phyloP scores from a whole-genome alignment of 805 yeast species.

The Candida ponderosae region DNA sequence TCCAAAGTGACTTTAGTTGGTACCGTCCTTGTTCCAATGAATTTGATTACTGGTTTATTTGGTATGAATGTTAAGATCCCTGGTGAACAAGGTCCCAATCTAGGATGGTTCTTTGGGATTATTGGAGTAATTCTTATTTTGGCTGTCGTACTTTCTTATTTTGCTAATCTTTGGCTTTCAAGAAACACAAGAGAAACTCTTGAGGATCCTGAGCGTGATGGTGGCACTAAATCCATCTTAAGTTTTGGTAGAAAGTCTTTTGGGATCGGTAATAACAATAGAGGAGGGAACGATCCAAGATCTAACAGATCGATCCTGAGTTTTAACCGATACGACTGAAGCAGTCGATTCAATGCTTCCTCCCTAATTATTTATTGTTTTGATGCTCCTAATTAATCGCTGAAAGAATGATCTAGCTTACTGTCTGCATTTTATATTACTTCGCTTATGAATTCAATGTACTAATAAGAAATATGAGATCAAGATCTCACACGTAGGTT shows the following conservation, averaged over 20 bases:
- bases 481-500: not conserved
- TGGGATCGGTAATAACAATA: slow-evolving; percentile 1
- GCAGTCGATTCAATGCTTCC: not conserved
- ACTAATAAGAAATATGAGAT: not conserved
- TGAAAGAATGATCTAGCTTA: not conserved
- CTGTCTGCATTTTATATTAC: not conserved
- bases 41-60: slow-evolving; percentile 82
- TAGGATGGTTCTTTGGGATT: slow-evolving; percentile 66
- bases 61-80: slow-evolving; percentile 95
- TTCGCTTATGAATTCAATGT: not conserved
- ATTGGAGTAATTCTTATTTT: slow-evolving; percentile 41
- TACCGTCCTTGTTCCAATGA: slow-evolving; percentile 84
- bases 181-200: slow-evolving; percentile 23
- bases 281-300: slow-evolving; percentile 9
- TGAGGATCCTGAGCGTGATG: slow-evolving; percentile 20
- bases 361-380: not conserved
- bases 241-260: slow-evolving; percentile 11
- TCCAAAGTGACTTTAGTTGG: slow-evolving; percentile 88
- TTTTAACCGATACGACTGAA: slow-evolving; percentile 17
- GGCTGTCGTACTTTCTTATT: slow-evolving; percentile 28
- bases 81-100: slow-evolving; percentile 40
- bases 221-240: slow-evolving; percentile 27
- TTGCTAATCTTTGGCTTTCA: slow-evolving; percentile 35
- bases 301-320: slow-evolving; percentile 21
- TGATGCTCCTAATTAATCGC: not conserved